These are phyloP conservation scores for Nannizziopsis barbatae DNA, from an alignment of 2,329 filamentous ascomycete species.

Conservation along the genomic window DNA sequence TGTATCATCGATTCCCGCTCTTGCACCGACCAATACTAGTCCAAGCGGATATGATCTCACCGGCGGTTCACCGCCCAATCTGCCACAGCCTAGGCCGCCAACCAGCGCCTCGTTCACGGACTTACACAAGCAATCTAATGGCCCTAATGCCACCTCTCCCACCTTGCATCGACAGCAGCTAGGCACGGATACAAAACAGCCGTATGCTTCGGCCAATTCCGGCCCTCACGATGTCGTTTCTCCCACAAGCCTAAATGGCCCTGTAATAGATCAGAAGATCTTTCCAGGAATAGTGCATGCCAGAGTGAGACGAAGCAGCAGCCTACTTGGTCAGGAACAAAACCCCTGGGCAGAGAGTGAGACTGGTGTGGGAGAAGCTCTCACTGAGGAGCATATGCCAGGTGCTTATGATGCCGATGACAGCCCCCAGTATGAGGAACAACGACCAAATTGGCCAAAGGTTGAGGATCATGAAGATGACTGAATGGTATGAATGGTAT, in stretches of 20 bases:
- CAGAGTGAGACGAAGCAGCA: slow-evolving; percentile 14
- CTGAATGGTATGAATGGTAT: background rate
- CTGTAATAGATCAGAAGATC: slow-evolving; percentile 29
- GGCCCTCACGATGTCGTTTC: background rate
- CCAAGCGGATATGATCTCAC: background rate
- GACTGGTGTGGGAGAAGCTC: background rate
- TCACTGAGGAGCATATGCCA: background rate
- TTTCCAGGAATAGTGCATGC: slow-evolving; percentile 36
- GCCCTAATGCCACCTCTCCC: background rate
- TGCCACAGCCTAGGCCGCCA: slow-evolving; percentile 8
- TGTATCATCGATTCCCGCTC: slow-evolving; percentile 5
- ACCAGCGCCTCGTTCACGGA: slow-evolving; percentile 7
- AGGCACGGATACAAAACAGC: slow-evolving; percentile 1
- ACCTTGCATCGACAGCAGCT: background rate
- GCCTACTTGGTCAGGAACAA: background rate
- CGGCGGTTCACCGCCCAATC: slow-evolving; percentile 11
- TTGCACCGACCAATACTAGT: background rate
- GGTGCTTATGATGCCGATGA: slow-evolving; percentile 4
- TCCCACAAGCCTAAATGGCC: background rate
- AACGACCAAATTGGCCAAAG: slow-evolving; percentile 1
- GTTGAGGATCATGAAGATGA: slow-evolving; percentile 7
- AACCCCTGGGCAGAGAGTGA: background rate
- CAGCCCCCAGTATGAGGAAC: slow-evolving; percentile 9
- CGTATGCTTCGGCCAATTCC: slow-evolving; percentile 5
- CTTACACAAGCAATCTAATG: slow-evolving; percentile 11